phyloP scores from a whole-genome alignment of 129 eudicot genomes.

The Lonicera japonica region DNA sequence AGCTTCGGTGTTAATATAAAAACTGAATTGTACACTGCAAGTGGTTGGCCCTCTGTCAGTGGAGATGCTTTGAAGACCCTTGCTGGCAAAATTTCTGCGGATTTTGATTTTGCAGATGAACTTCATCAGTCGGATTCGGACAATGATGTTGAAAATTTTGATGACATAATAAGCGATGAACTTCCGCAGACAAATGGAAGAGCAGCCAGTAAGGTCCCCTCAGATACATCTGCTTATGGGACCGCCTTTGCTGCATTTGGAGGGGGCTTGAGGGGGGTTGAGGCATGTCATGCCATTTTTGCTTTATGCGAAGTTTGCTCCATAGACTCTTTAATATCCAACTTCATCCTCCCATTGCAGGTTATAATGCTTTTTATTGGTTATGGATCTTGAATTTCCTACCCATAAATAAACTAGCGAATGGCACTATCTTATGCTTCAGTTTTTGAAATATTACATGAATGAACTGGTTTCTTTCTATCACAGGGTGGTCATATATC shows the following conservation, averaged over 20 bases:
- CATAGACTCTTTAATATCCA: slow-evolving; percentile 86
- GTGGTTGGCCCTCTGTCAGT: slow-evolving; percentile 95
- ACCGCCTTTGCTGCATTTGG: slow-evolving; percentile 80
- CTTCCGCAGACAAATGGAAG: slow-evolving; percentile 15
- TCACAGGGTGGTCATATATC: slow-evolving; percentile 70
- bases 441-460: neutral
- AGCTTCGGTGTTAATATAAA: slow-evolving; percentile 32
- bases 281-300: slow-evolving; percentile 95
- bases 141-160: slow-evolving; percentile 23
- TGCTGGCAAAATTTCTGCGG: slow-evolving; percentile 80
- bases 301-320: slow-evolving; percentile 90
- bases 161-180: slow-evolving; percentile 12
- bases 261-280: slow-evolving; percentile 66
- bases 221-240: slow-evolving; percentile 51
- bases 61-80: slow-evolving; percentile 77
- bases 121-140: slow-evolving; percentile 9
- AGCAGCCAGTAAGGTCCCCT: slow-evolving; percentile 9
- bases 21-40: slow-evolving; percentile 65
- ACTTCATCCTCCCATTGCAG: slow-evolving; percentile 95
- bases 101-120: slow-evolving; percentile 56
- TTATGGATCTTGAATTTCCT: neutral
- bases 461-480: slow-evolving; percentile 14
- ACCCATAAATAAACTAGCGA: neutral
- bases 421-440: neutral
- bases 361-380: slow-evolving; percentile 17